phyloP scores from a whole-genome alignment of 129 eudicot species.

The Pulicaria dysenterica region DNA sequence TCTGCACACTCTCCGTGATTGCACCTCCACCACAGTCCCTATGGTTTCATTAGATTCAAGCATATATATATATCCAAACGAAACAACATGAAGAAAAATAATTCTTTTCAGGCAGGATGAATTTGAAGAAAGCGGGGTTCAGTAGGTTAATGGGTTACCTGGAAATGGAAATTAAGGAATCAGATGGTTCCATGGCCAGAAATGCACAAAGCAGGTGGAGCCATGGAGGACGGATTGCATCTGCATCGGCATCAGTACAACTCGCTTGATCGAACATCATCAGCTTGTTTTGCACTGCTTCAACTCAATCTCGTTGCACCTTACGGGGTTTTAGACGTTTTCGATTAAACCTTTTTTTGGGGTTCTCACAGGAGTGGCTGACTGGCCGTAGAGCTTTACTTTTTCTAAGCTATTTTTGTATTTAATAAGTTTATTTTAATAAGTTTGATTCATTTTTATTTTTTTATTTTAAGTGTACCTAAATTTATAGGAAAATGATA shows the following conservation, averaged over 20 bases:
- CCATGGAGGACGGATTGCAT: conserved; percentile 38
- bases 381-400: too few relatives aligned
- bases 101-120: neutral
- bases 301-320: neutral
- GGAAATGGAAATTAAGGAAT: conserved; percentile 60
- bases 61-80: neutral
- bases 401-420: too few relatives aligned
- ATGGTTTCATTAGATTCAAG: conserved; percentile 16
- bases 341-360: too few relatives aligned
- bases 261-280: conserved; percentile 23
- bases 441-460: too few relatives aligned
- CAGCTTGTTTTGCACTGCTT: conserved; percentile 16
- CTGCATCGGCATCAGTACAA: conserved; percentile 32
- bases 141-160: conserved; percentile 36
- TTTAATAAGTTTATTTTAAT: too few relatives aligned
- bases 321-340: neutral
- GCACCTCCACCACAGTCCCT: conserved; percentile 81
- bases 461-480: too few relatives aligned
- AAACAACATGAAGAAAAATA: neutral
- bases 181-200: conserved; percentile 84
- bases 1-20: conserved; percentile 72
- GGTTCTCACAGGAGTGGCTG: too few relatives aligned
- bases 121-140: neutral
- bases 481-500: too few relatives aligned
- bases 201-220: conserved; percentile 69